Percentiles rank a stretch among this genome's conserved stretches.
Conservation (phyloP, 331 rosid species). For the Quercus phellos region DNA sequence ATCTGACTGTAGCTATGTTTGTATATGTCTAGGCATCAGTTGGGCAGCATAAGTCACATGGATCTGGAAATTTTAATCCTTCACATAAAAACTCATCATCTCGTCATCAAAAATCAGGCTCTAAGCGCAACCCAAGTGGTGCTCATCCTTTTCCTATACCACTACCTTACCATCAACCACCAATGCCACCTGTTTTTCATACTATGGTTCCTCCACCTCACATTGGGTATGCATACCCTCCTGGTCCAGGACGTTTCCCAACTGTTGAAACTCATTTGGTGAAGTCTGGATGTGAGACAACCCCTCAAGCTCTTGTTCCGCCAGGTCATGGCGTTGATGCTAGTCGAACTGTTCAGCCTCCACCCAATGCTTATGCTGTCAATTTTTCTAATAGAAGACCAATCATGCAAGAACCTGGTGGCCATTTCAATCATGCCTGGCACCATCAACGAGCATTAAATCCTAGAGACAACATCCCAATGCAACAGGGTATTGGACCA, state of each 20-base stretch:
- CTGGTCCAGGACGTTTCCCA: slow-evolving; percentile 57
- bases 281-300: slow-evolving; percentile 55
- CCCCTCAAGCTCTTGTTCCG: slow-evolving; percentile 53
- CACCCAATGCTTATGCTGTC: slow-evolving; percentile 41
- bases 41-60: slow-evolving; percentile 49
- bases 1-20: slow-evolving; percentile 3
- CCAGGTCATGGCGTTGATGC: slow-evolving; percentile 44
- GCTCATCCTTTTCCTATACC: slow-evolving; percentile 57
- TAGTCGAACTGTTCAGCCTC: slow-evolving; percentile 42
- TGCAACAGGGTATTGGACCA: slow-evolving; percentile 71
- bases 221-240: slow-evolving; percentile 58
- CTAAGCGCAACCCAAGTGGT: slow-evolving; percentile 51
- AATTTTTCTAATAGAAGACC: slow-evolving; percentile 65
- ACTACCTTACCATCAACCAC: slow-evolving; percentile 54
- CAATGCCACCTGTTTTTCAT: slow-evolving; percentile 46
- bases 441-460: slow-evolving; percentile 63
- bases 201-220: slow-evolving; percentile 64
- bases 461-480: slow-evolving; percentile 55
- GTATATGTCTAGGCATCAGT: slow-evolving; percentile 35
- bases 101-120: slow-evolving; percentile 57
- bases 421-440: slow-evolving; percentile 66
- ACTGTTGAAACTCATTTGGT: slow-evolving; percentile 50
- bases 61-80: slow-evolving; percentile 53
- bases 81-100: slow-evolving; percentile 45
- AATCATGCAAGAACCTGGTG: slow-evolving; percentile 54